phyloP scores from a whole-genome alignment of 1,284 basidiomycete species.

The Cryptococcus sp. region DNA sequence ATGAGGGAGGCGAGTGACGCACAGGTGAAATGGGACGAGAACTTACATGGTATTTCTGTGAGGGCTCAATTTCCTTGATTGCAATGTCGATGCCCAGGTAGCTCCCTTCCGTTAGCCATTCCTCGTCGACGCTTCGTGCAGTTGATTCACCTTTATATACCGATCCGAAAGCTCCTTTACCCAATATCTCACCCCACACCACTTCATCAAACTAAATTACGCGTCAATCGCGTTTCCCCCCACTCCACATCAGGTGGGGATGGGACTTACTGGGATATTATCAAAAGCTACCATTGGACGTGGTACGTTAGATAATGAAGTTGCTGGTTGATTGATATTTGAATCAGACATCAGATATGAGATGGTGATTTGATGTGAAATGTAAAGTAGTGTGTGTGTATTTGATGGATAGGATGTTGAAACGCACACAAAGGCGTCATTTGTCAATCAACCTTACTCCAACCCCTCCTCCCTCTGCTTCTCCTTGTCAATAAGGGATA shows the following conservation, averaged over 20 bases:
- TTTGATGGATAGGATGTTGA: too few relatives aligned
- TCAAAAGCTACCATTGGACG: slow-evolving; percentile 53
- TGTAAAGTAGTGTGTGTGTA: too few relatives aligned
- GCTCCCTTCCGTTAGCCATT: slow-evolving; percentile 53
- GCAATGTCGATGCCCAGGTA: slow-evolving; percentile 95
- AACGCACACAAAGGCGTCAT: too few relatives aligned
- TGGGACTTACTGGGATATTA: slow-evolving; percentile 65
- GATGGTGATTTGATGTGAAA: too few relatives aligned
- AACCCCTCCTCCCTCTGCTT: too few relatives aligned
- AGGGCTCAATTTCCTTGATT: slow-evolving; percentile 90
- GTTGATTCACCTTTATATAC: slow-evolving; percentile 70
- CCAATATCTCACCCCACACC: slow-evolving; percentile 73
- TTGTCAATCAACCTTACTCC: too few relatives aligned
- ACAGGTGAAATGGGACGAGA: background rate
- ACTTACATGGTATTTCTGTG: slow-evolving; percentile 72
- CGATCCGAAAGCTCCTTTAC: slow-evolving; percentile 86
- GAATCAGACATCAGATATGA: too few relatives aligned
- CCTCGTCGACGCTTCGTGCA: background rate
- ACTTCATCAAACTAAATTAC: slow-evolving; percentile 87
- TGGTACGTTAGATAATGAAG: too few relatives aligned
- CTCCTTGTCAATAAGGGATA: too few relatives aligned
- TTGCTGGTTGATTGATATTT: too few relatives aligned
- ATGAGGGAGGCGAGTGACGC: background rate
- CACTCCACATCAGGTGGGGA: background rate
- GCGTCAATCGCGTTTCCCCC: too few relatives aligned